Conservation (phyloP, 495 filamentous ascomycete species). For the Chlorociboria aeruginascens region DNA sequence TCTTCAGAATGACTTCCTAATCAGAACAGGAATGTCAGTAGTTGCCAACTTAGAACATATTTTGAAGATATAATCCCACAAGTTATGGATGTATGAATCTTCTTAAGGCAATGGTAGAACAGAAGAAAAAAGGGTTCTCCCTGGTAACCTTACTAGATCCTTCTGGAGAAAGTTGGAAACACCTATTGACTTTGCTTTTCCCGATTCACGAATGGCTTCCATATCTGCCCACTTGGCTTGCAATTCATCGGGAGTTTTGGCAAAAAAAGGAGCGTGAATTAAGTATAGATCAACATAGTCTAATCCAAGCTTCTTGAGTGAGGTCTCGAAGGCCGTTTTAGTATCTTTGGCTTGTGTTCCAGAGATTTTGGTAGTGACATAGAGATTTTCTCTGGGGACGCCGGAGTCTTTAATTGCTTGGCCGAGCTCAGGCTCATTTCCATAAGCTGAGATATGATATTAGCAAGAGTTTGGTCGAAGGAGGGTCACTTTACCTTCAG, state of each 20-base stretch:
- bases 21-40: no score
- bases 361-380: conserved; percentile 63
- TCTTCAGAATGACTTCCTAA: conserved; percentile 47
- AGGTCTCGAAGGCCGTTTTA: conserved; percentile 50
- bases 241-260: conserved; percentile 45
- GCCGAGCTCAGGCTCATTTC: conserved; percentile 68
- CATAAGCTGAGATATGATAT: conserved; percentile 42
- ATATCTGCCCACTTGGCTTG: conserved; percentile 65
- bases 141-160: conserved; percentile 33
- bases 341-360: conserved; percentile 45
- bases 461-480: neutral
- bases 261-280: conserved; percentile 67
- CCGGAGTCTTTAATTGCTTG: conserved; percentile 57
- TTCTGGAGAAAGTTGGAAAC: conserved; percentile 67
- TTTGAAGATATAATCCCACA: no score
- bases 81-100: no score
- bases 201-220: conserved; percentile 59
- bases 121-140: no score
- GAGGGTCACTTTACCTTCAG: conserved; percentile 38
- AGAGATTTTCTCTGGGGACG: conserved; percentile 55
- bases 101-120: no score
- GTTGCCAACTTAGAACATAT: no score
- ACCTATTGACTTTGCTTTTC: conserved; percentile 66
- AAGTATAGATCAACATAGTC: conserved; percentile 82
- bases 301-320: conserved; percentile 61